A percentile compares a stretch with the other conserved stretches of the same genome.
Evolutionary conservation across 108 stramenopile genomes (phyloP).

Genomic region (Pseudonitzschia multistriata): DNA sequence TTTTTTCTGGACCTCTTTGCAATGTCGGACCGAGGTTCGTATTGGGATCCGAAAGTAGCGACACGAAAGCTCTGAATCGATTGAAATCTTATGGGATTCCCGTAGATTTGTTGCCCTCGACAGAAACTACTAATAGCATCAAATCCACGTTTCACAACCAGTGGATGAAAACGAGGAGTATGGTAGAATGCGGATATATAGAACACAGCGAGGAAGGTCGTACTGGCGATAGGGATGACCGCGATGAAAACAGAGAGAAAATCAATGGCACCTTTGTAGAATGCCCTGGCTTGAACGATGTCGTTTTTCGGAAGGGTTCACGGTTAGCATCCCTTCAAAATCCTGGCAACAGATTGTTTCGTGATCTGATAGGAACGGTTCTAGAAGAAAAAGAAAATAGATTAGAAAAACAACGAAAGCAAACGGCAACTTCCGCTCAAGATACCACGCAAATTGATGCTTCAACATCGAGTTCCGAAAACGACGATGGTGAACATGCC

Average conservation of each 20-base stretch:
- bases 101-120: constrained; percentile 11
- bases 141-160: constrained; percentile 17
- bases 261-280: neutral
- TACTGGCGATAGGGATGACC: neutral
- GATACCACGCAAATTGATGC: neutral
- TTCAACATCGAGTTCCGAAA: neutral
- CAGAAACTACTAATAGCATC: constrained; percentile 7
- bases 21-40: neutral
- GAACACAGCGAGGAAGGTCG: neutral
- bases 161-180: constrained; percentile 21
- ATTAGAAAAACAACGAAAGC: neutral
- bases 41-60: neutral
- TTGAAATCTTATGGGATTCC: constrained; percentile 30
- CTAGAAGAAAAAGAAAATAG: neutral
- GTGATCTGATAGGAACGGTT: neutral
- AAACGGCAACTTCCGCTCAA: neutral
- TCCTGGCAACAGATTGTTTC: constrained; percentile 3
- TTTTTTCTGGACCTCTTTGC: neutral
- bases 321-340: neutral
- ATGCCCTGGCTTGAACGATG: constrained; percentile 10
- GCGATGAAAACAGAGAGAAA: neutral
- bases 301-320: constrained; percentile 10
- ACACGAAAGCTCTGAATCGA: constrained; percentile 4
- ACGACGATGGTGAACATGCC: too few species aligned
- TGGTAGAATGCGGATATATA: neutral